These are phyloP conservation scores for Trichoderma cornu-damae DNA, from an alignment of 2,329 filamentous ascomycete genomes.

Conservation along the genomic window DNA sequence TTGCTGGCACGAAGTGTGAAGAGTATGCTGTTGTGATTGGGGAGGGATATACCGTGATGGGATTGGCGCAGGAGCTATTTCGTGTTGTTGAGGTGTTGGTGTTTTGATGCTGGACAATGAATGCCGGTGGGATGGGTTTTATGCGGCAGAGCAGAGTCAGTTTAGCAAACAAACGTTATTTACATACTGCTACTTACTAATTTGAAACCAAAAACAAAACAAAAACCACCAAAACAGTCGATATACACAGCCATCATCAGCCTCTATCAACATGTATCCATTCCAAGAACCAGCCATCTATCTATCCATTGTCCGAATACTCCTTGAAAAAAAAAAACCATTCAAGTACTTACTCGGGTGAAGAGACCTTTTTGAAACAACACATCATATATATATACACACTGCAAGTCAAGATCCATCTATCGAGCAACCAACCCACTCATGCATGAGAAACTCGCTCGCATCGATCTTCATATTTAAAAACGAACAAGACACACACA, in stretches of 20 bases:
- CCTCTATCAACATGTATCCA: slow-evolving; percentile 1
- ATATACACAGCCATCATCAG: slow-evolving; percentile 13
- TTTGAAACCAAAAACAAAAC: too few species aligned
- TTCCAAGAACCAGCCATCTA: not conserved
- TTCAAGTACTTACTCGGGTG: not conserved
- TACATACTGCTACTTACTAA: too few species aligned
- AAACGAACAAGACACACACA: not conserved
- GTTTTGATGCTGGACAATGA: not conserved
- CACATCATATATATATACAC: not conserved
- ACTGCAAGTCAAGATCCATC: not conserved
- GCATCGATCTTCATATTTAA: not conserved
- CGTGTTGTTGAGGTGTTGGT: not conserved
- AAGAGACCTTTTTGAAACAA: not conserved
- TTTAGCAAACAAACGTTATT: too few species aligned
- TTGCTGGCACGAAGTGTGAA: not conserved
- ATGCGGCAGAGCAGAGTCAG: not conserved
- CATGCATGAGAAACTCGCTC: not conserved
- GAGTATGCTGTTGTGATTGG: not conserved
- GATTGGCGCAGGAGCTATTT: not conserved
- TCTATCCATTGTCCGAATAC: too few species aligned
- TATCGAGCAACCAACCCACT: not conserved
- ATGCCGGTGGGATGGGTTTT: not conserved
- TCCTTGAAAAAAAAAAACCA: not conserved
- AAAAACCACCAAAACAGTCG: not conserved
- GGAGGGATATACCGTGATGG: not conserved